Evolutionary conservation across 148 eudicot genomes (phyloP), one percentile per base, ranked within the genome.

Genomic region (Cornus controversa): DNA sequence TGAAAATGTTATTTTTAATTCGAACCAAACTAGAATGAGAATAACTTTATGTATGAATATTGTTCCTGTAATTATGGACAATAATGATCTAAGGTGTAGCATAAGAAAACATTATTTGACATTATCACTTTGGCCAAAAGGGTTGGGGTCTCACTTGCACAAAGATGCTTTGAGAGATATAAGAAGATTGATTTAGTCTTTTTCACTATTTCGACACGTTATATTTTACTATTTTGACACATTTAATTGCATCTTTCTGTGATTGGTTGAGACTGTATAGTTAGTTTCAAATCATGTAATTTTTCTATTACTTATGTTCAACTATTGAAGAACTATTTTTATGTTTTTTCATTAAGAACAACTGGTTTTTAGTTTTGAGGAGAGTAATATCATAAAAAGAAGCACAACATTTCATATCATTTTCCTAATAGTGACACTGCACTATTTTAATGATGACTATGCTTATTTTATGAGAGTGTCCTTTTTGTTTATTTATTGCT

Each of bases 41-140:
- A 62, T 47, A 40, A 18, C 71, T 68, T 68, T 68, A 63, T 23
- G 24, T 71, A 42, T 6, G 6, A 23, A 50, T 22, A 42, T 71
- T 25, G 23, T 53, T 66, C 66, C 40, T 79, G 69, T 72, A 60
- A 72, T 79, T 66, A 72, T 79, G 76, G 72, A 29, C 67, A 66
- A 79, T 66, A 31, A 79, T 79, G 58, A 53, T 28, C 58, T 27
- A 37, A 20, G 65, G 47, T 60, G 36, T 26, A 78, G 25, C 29
- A 24, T 45, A 72, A 53, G 76, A 72, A 72, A 78, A 37, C 76
- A 71, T 71, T 71, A 72, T 78, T 36, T 5, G 57, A 34, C 36
- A 81, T 78, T 31, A 74, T 81, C 26, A 63, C 22, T 57, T 69
- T 23, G 1, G 60, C 40, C 68, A 78, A 66, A 20, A 3, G 1